These are phyloP conservation scores for Coniochaeta ligniaria DNA, from an alignment of 2,329 filamentous ascomycete genomes.

Conservation along the genomic window DNA sequence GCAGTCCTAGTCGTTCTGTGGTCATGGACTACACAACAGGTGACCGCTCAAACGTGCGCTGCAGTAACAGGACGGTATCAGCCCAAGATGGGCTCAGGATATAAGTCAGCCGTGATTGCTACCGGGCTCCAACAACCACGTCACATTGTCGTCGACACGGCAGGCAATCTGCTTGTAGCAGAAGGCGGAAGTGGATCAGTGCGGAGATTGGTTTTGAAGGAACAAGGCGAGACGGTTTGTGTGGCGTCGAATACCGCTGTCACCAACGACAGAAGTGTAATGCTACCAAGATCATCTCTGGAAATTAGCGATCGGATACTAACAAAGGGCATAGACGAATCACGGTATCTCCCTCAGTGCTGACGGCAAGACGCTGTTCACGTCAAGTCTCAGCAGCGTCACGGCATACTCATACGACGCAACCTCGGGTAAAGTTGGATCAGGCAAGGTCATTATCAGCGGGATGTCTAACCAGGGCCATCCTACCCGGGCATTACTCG, in stretches of 20 bases:
- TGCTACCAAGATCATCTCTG: not conserved
- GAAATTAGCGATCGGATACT: not conserved
- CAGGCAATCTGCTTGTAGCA: conserved; percentile 13
- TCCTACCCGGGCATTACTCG: conserved; percentile 43
- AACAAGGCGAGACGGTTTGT: conserved; percentile 11
- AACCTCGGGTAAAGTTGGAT: conserved; percentile 28
- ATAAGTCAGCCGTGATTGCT: conserved; percentile 10
- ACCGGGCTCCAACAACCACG: conserved; percentile 11
- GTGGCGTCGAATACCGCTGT: conserved; percentile 8
- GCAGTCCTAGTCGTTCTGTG: not conserved
- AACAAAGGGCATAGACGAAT: conserved; percentile 13
- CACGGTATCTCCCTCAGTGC: conserved; percentile 21
- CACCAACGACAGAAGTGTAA: conserved; percentile 7
- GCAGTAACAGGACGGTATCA: conserved; percentile 10
- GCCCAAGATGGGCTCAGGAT: conserved; percentile 11
- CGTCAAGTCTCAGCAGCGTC: conserved; percentile 34
- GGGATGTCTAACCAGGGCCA: conserved; percentile 39
- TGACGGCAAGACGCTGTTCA: conserved; percentile 22
- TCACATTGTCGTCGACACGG: conserved; percentile 12
- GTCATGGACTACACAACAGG: not conserved
- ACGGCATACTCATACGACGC: conserved; percentile 46
- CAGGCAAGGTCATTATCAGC: conserved; percentile 33
- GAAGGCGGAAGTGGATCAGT: conserved; percentile 9
- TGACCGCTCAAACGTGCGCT: conserved; percentile 5
- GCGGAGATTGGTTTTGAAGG: conserved; percentile 8